Conservation (phyloP, 2,329 filamentous ascomycete genomes). For the Pyrenochaeta sp. region DNA sequence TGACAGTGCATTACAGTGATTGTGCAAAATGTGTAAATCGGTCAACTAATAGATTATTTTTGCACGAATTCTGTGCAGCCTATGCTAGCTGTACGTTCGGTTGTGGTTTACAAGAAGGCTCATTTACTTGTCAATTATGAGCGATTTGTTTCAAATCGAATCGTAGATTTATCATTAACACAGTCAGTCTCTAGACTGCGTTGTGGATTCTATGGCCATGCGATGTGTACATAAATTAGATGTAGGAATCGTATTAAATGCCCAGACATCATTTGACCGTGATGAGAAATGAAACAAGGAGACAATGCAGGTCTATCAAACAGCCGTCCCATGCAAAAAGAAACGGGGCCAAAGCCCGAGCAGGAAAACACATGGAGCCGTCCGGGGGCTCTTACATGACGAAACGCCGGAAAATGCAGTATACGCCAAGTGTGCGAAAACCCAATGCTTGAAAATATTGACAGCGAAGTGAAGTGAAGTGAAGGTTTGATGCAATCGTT, state of each 20-base stretch:
- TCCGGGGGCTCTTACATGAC: constrained; percentile 35
- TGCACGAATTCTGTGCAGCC: too few species aligned
- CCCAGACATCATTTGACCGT: background rate
- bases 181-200: too few species aligned
- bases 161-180: too few species aligned
- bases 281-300: background rate
- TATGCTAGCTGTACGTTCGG: too few species aligned
- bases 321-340: constrained; percentile 1
- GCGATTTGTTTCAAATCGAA: too few species aligned
- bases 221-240: background rate
- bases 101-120: too few species aligned
- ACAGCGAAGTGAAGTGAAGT: constrained; percentile 29
- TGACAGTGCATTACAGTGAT: too few species aligned
- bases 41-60: too few species aligned
- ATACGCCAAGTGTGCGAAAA: constrained; percentile 1
- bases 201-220: background rate
- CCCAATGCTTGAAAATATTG: constrained; percentile 30
- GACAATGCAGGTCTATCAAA: constrained; percentile 3
- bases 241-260: background rate
- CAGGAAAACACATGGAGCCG: constrained; percentile 23
- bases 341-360: background rate
- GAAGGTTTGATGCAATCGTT: background rate
- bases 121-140: too few species aligned
- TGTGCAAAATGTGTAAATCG: too few species aligned
- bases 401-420: constrained; percentile 32